phyloP scores from a whole-genome alignment of 2,329 filamentous ascomycete species.

The Microdochium bolleyi region DNA sequence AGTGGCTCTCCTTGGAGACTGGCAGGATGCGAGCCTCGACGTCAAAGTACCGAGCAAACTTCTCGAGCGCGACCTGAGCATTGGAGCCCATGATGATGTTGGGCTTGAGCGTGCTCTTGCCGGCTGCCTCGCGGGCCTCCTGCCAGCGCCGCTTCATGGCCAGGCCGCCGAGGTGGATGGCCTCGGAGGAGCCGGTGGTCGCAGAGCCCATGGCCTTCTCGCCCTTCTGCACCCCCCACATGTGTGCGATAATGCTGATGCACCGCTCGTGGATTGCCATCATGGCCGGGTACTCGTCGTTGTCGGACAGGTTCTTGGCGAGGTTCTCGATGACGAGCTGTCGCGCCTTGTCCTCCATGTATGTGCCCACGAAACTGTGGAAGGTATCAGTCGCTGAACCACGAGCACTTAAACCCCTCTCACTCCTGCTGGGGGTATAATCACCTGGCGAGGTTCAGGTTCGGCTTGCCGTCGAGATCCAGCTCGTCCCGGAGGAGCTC shows the following conservation, averaged over 20 bases:
- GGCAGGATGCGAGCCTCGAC: constrained; percentile 60
- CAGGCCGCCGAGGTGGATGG: constrained; percentile 61
- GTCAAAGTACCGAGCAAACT: constrained; percentile 68
- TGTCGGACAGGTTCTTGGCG: constrained; percentile 65
- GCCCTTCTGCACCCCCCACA: constrained; percentile 55
- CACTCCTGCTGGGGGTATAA: too few relatives aligned
- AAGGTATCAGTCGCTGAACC: too few relatives aligned
- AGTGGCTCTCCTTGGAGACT: constrained; percentile 52
- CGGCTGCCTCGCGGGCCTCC: constrained; percentile 47
- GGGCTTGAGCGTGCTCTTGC: constrained; percentile 55
- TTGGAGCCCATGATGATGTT: constrained; percentile 72
- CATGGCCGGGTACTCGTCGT: constrained; percentile 55
- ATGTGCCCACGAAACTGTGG: constrained; percentile 59
- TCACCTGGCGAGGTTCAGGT: constrained; percentile 56
- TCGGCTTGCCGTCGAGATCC: constrained; percentile 58
- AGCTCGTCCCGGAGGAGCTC: constrained; percentile 57
- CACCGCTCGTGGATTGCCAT: constrained; percentile 57
- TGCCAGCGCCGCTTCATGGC: constrained; percentile 74
- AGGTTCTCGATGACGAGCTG: constrained; percentile 61
- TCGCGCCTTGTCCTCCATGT: constrained; percentile 60
- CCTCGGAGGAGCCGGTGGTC: constrained; percentile 64
- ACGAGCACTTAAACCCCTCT: too few relatives aligned
- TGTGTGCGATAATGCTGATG: constrained; percentile 57
- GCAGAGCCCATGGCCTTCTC: constrained; percentile 61
- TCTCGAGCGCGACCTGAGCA: constrained; percentile 65